Conservation (phyloP, 352 stramenopile genomes). For the Pseudoperonospora humuli region DNA sequence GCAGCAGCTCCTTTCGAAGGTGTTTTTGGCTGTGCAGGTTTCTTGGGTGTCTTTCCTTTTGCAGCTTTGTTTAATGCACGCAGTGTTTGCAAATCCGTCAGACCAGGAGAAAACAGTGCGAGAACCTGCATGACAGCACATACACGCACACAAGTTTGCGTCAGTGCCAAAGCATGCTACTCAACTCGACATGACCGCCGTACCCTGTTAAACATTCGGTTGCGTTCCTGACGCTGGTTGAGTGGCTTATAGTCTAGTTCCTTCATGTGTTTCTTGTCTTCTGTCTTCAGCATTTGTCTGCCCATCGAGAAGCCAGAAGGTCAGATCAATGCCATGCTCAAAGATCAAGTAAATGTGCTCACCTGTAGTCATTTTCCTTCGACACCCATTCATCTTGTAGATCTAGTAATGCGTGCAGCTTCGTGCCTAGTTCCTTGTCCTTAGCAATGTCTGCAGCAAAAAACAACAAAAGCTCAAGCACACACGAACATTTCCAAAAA, state of each 20-base stretch:
- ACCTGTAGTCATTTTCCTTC: slow-evolving; percentile 83
- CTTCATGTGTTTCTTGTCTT: slow-evolving; percentile 85
- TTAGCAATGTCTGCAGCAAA: slow-evolving; percentile 38
- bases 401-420: slow-evolving; percentile 41
- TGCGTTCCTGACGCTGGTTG: slow-evolving; percentile 75
- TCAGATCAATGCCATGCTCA: background rate
- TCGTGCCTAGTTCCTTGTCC: slow-evolving; percentile 43
- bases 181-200: slow-evolving; percentile 2
- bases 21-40: slow-evolving; percentile 26
- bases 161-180: background rate
- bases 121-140: slow-evolving; percentile 32
- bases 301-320: background rate
- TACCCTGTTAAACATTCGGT: slow-evolving; percentile 77
- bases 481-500: background rate
- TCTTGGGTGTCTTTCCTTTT: slow-evolving; percentile 54
- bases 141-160: background rate
- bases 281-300: slow-evolving; percentile 84
- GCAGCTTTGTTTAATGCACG: slow-evolving; percentile 58
- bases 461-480: background rate
- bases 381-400: slow-evolving; percentile 71
- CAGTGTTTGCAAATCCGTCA: slow-evolving; percentile 64
- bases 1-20: slow-evolving; percentile 12
- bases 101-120: slow-evolving; percentile 42
- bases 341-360: background rate
- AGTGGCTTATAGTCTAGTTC: slow-evolving; percentile 61